Evolutionary conservation across 176 grass and related monocot genomes (phyloP).

Genomic region (Carex kokanica): DNA sequence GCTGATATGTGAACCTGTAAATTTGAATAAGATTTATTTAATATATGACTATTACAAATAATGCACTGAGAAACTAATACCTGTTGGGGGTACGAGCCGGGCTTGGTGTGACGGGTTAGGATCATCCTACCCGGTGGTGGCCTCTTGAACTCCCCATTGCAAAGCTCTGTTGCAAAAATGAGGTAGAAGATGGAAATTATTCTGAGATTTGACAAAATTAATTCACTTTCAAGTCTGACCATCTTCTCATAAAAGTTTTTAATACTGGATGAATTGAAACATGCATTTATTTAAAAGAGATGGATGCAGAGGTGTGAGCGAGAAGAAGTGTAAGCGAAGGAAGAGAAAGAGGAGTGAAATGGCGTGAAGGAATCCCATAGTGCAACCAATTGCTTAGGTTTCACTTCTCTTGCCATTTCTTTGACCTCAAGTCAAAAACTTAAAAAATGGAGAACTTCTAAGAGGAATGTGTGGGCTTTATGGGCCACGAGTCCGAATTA

Average conservation of each 20-base stretch:
- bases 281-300: constrained; percentile 3
- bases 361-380: constrained; percentile 15
- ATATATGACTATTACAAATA: not conserved
- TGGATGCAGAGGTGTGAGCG: not conserved
- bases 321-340: constrained; percentile 12
- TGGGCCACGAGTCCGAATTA: not conserved
- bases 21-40: not conserved
- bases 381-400: not conserved
- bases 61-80: constrained; percentile 21
- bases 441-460: not conserved
- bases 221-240: not conserved
- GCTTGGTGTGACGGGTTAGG: constrained; percentile 41
- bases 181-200: not conserved
- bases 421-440: constrained; percentile 10
- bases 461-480: not conserved
- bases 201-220: not conserved
- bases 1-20: constrained; percentile 64
- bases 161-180: not conserved
- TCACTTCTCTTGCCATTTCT: constrained; percentile 8
- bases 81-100: constrained; percentile 64
- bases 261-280: not conserved
- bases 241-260: not conserved
- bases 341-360: constrained; percentile 17
- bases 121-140: constrained; percentile 50
- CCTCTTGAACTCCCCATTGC: constrained; percentile 27